Evolutionary conservation across 2,329 filamentous ascomycete species (phyloP).

Genomic region (Cladosporium velox): DNA sequence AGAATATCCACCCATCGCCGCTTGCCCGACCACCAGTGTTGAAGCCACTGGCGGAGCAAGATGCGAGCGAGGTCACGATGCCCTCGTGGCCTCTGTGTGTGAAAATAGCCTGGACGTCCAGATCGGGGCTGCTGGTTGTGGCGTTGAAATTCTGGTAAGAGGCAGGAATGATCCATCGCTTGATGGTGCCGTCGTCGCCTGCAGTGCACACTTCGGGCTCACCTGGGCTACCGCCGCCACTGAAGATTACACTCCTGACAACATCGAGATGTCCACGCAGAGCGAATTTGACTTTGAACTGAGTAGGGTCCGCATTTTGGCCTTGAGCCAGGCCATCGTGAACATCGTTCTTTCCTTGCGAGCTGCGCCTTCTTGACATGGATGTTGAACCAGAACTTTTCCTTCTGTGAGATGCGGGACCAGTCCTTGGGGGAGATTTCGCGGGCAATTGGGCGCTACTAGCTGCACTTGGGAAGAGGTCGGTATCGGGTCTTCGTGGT

Average conservation of each 20-base stretch:
- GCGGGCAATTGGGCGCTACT: constrained; percentile 60
- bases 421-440: constrained; percentile 73
- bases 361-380: constrained; percentile 67
- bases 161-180: constrained; percentile 90
- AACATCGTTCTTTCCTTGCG: constrained; percentile 59
- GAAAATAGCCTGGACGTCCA: constrained; percentile 91
- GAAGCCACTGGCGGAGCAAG: constrained; percentile 86
- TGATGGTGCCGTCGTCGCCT: constrained; percentile 92
- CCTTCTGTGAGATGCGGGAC: constrained; percentile 69
- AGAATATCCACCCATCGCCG: constrained; percentile 98
- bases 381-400: constrained; percentile 67
- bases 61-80: constrained; percentile 80
- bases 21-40: constrained; percentile 83
- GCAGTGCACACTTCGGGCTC: constrained; percentile 97
- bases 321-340: constrained; percentile 46
- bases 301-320: constrained; percentile 66
- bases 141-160: constrained; percentile 65
- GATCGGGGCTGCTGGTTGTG: constrained; percentile 65
- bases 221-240: constrained; percentile 88
- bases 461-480: constrained; percentile 80
- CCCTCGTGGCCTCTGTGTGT: constrained; percentile 94
- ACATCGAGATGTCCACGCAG: constrained; percentile 91
- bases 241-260: constrained; percentile 93
- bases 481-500: constrained; percentile 75
- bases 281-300: constrained; percentile 91